Base-by-base conservation (phyloP, 2,329 filamentous ascomycete genomes). In the Colletotrichum sp. region DNA sequence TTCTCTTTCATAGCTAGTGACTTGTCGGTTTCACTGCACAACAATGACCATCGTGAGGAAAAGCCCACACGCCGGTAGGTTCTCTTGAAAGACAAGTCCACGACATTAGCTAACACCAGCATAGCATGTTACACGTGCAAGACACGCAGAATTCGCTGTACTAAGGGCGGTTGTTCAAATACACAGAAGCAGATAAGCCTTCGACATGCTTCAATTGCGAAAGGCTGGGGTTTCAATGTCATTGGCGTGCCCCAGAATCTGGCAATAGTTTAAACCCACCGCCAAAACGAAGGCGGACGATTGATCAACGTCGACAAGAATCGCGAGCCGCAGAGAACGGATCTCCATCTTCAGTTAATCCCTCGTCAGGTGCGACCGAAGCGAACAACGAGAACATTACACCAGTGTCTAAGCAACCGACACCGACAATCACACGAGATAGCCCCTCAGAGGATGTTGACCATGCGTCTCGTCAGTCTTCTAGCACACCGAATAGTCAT, bases 371-470 rank as follows among this genome's bases (percentile, higher is more conserved):
- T 21, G 44, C 0, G 4, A 8, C 44, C 10, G 44, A 52, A 5
- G n/a, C 10, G 12, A 13, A 5, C 12, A 13, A 13, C 10, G n/a
- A 21, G 10, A 52, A 52, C 6, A 21, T 8, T 8, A 13, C 44
- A 52, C n/a, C 44, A 2, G 44, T 52, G 44, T 52, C 6, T 7
- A 52, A 7, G 3, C 44, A 52, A 21, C n/a, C n/a, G n/a, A 21
- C 10, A 52, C 4, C 44, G n/a, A 52, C 44, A 1, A 21, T 13
- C 0, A 30, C 26, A 3, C 55, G 6, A 12, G 24, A 59, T 2
- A 0, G 2, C 1, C 24, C 55, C 3, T 12, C 16, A 2, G 55
- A 28, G 0, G 4, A 30, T 9, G 8, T 16, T 59, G 55, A n/a
- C 0, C 16, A 4, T 10, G 55, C 0, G 4, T 30, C 55, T 26